phyloP scores from a whole-genome alignment of 2,329 filamentous ascomycete species.

The Claviceps purpurea region DNA sequence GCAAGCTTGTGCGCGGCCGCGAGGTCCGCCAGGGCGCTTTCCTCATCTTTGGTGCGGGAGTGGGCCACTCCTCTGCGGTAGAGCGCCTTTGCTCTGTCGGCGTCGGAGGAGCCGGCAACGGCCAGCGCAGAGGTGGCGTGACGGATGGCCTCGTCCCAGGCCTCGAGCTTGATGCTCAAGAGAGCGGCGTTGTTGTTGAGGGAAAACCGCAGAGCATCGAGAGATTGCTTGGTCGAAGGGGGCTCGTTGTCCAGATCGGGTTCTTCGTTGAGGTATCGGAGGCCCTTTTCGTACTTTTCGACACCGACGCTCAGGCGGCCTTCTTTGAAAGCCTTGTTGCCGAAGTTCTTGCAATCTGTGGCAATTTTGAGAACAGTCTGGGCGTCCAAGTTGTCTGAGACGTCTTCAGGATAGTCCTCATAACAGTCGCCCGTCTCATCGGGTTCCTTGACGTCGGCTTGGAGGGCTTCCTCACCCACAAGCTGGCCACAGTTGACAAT shows the following conservation, averaged over 20 bases:
- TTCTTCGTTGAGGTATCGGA: conserved; percentile 81
- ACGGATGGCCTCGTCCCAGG: conserved; percentile 56
- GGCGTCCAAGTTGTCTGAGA: conserved; percentile 47
- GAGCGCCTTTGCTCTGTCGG: conserved; percentile 78
- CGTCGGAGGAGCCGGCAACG: conserved; percentile 49
- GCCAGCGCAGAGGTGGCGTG: conserved; percentile 63
- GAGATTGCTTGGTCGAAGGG: conserved; percentile 48
- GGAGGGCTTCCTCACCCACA: conserved; percentile 52
- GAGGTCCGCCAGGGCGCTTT: conserved; percentile 62
- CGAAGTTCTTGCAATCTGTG: conserved; percentile 74
- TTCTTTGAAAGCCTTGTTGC: conserved; percentile 83
- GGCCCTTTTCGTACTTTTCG: conserved; percentile 86
- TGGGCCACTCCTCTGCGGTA: conserved; percentile 73
- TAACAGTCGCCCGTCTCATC: conserved; percentile 82
- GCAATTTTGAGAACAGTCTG: conserved; percentile 65
- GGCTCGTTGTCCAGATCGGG: conserved; percentile 61
- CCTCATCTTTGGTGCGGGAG: conserved; percentile 69
- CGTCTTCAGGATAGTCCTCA: conserved; percentile 92
- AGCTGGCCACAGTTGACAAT: conserved; percentile 83
- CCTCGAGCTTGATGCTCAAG: conserved; percentile 66
- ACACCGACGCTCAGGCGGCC: conserved; percentile 58
- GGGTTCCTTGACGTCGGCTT: conserved; percentile 52
- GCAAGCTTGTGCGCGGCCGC: conserved; percentile 61
- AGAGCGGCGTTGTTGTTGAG: conserved; percentile 84
- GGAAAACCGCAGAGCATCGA: conserved; percentile 66